Percentiles rank a stretch among this genome's conserved stretches.
Conservation (phyloP, 306 rosid species). For the Cicer cuneatum region DNA sequence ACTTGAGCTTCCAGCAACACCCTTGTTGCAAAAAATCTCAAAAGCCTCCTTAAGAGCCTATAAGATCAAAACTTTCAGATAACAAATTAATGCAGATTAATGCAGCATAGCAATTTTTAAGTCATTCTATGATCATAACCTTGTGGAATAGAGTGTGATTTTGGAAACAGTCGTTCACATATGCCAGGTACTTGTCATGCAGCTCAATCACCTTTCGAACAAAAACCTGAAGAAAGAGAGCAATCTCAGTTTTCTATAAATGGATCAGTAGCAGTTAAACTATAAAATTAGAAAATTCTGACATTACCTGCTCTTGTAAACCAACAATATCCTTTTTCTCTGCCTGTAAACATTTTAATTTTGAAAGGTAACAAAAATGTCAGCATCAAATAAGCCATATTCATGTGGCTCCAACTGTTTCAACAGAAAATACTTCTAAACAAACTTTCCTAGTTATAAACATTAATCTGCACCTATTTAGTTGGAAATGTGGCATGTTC, state of each 20-base stretch:
- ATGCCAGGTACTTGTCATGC: conserved; percentile 87
- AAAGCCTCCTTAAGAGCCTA: conserved; percentile 97
- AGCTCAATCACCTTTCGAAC: conserved; percentile 88
- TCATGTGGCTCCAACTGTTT: conserved; percentile 16
- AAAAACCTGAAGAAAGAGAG: conserved; percentile 71
- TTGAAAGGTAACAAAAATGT: conserved; percentile 32
- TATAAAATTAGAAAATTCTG: background rate
- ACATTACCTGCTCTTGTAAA: conserved; percentile 76
- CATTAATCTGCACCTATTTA: conserved; percentile 10
- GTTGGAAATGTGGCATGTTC: conserved; percentile 6
- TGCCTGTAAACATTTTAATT: conserved; percentile 60
- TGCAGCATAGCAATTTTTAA: conserved; percentile 12
- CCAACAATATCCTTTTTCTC: conserved; percentile 83
- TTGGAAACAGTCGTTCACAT: conserved; percentile 82
- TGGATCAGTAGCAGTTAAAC: background rate
- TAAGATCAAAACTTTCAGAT: conserved; percentile 36
- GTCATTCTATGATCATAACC: conserved; percentile 57
- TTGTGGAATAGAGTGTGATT: conserved; percentile 91
- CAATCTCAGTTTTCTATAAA: conserved; percentile 39
- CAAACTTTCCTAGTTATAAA: background rate
- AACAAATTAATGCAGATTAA: conserved; percentile 14
- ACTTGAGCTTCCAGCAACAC: conserved; percentile 88
- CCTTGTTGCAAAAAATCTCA: conserved; percentile 90
- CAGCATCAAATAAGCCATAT: conserved; percentile 39
- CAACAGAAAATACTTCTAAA: conserved; percentile 8